Evolutionary conservation across 768 basidiomycete genomes (phyloP), one percentile per base, ranked within the genome.

Genomic region (Xerocomus spinulosus): DNA sequence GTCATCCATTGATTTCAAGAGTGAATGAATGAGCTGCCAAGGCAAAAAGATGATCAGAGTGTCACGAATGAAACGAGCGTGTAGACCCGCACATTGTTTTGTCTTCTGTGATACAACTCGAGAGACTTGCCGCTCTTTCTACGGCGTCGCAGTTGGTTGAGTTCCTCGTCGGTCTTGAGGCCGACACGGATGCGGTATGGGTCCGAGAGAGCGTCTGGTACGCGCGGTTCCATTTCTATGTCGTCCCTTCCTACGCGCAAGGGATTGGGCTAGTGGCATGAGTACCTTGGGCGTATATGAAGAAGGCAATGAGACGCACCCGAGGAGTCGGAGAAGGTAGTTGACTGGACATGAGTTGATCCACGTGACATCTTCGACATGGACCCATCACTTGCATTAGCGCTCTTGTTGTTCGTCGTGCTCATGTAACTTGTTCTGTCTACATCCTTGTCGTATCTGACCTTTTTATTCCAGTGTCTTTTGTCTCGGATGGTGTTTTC

Each of bases 1-100:
- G 28, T 85, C 83, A 29, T 92, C 87, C 80, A 98, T 86, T 1
- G 92, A 80, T 67, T 95, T 96, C 28, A 98, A 77, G 51, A 97
- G 69, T n/a, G 81, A 78, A n/a, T 70, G 63, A 52, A 98, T 95
- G 50, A 93, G 84, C 87, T 95, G 58, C 35, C 17, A 50, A n/a
- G 40, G n/a, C n/a, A 52, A 24, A 37, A 44, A 29, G 30, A 4
- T 25, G 15, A n/a, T 20, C 26, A 28, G 24, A 41, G 21, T 1
- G 34, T 9, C 20, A 26, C 25, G 34, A 39, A 50, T 38, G 44
- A 42, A 14, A 26, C 30, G 55, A 18, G 1, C 29, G 36, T 60
- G 15, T 42, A 20, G 24, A 26, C 24, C n/a, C 78, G 30, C 40
- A 86, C 89, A 53, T 80, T 68, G 71, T 92, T 92, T 64, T 92